Evolutionary conservation across 2,329 filamentous ascomycete species (phyloP).

Genomic region (Trichoderma oligosporum): DNA sequence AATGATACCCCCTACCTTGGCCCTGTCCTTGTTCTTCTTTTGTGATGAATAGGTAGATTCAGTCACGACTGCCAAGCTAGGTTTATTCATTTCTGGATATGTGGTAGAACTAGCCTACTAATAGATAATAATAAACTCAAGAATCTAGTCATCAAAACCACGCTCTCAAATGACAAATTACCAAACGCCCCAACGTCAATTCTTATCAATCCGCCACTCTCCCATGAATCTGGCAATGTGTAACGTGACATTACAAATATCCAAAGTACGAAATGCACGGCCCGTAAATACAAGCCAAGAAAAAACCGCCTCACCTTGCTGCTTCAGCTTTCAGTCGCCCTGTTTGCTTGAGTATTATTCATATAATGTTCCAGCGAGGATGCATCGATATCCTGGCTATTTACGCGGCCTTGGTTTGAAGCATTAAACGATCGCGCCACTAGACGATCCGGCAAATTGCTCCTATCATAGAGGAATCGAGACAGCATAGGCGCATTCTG

Average conservation of each 20-base stretch:
- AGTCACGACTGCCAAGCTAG: too few relatives aligned
- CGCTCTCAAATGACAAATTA: too few relatives aligned
- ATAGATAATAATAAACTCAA: too few relatives aligned
- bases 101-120: too few relatives aligned
- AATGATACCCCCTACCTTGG: slow-evolving; percentile 20
- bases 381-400: not conserved
- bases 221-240: not conserved
- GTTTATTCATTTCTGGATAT: too few relatives aligned
- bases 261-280: not conserved
- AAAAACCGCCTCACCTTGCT: not conserved
- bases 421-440: slow-evolving; percentile 15
- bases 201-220: not conserved
- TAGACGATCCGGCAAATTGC: slow-evolving; percentile 12
- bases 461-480: slow-evolving; percentile 14
- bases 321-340: not conserved
- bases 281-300: not conserved
- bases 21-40: too few relatives aligned
- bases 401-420: not conserved
- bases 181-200: not conserved
- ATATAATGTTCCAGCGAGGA: slow-evolving; percentile 10
- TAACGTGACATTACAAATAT: not conserved
- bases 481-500: slow-evolving; percentile 3
- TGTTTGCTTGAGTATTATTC: not conserved
- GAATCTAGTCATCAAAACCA: too few relatives aligned
- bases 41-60: too few relatives aligned